Percentiles rank a stretch among this genome's conserved stretches.
These are phyloP conservation scores for Saposhnikovia divaricata DNA, from an alignment of 129 eudicot genomes.

Conservation along the genomic window DNA sequence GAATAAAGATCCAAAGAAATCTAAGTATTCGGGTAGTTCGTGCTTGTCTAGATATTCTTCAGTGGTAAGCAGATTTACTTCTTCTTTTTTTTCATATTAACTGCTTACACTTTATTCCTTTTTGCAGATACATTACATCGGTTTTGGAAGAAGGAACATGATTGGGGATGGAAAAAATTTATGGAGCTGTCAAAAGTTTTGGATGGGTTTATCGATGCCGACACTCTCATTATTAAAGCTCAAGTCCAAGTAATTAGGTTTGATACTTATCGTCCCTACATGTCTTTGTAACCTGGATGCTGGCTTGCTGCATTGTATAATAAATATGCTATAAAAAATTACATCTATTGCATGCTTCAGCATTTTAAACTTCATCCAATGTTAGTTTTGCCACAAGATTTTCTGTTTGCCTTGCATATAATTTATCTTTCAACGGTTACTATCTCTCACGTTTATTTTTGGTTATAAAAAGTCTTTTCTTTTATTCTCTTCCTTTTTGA, in stretches of 20 bases:
- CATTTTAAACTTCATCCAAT: background rate
- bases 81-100: background rate
- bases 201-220: conserved; percentile 92
- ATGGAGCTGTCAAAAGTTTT: conserved; percentile 91
- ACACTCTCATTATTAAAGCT: conserved; percentile 86
- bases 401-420: background rate
- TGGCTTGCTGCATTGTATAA: background rate
- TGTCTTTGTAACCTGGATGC: background rate
- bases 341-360: background rate
- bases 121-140: conserved; percentile 85
- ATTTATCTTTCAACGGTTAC: background rate
- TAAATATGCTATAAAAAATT: background rate
- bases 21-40: conserved; percentile 82
- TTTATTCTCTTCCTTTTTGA: background rate
- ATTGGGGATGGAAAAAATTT: conserved; percentile 99
- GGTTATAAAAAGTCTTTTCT: background rate
- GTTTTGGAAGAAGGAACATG: conserved; percentile 98
- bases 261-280: background rate
- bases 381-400: background rate
- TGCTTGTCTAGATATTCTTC: background rate
- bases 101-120: background rate
- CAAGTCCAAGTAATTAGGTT: conserved; percentile 99
- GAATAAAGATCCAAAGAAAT: conserved; percentile 94
- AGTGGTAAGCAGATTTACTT: conserved; percentile 3
- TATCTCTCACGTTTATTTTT: background rate